phyloP scores from a whole-genome alignment of 83 land plant genomes.

The Thuja plicata region DNA sequence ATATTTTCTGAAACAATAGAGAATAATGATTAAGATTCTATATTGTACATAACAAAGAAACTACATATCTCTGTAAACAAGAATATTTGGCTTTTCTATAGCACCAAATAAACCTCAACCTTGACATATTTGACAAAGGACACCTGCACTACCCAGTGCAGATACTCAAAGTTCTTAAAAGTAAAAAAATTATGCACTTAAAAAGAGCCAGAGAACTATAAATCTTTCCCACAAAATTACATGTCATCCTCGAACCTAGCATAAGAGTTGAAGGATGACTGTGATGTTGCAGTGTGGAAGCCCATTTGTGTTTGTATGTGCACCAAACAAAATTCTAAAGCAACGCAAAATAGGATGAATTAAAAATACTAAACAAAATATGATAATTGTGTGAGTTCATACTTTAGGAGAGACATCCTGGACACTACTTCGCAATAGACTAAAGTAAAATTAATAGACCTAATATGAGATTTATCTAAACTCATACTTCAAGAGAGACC shows the following conservation, averaged over 20 bases:
- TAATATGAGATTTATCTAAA: constrained; percentile 65
- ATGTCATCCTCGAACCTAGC: background rate
- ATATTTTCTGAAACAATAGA: background rate
- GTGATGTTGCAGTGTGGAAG: background rate
- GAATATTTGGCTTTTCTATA: too few relatives aligned
- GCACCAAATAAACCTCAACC: background rate
- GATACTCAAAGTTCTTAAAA: background rate
- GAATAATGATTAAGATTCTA: background rate
- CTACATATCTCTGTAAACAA: background rate
- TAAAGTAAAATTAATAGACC: constrained; percentile 24
- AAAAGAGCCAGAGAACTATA: background rate
- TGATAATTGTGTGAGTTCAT: constrained; percentile 72
- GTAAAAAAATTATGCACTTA: background rate
- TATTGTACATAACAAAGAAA: background rate
- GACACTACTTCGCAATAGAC: background rate
- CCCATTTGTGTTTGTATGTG: background rate
- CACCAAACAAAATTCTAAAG: background rate
- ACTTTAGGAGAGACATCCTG: constrained; percentile 51
- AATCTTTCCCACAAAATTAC: background rate
- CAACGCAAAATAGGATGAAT: background rate
- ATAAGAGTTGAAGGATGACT: background rate
- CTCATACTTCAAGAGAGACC: constrained; percentile 61
- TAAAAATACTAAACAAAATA: constrained; percentile 40
- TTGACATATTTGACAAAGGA: background rate
- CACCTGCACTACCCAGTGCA: background rate